Percentiles rank a stretch among this genome's conserved stretches.
These are phyloP conservation scores for Microascus cirrosus DNA, from an alignment of 2,329 filamentous ascomycete species.

Conservation along the genomic window DNA sequence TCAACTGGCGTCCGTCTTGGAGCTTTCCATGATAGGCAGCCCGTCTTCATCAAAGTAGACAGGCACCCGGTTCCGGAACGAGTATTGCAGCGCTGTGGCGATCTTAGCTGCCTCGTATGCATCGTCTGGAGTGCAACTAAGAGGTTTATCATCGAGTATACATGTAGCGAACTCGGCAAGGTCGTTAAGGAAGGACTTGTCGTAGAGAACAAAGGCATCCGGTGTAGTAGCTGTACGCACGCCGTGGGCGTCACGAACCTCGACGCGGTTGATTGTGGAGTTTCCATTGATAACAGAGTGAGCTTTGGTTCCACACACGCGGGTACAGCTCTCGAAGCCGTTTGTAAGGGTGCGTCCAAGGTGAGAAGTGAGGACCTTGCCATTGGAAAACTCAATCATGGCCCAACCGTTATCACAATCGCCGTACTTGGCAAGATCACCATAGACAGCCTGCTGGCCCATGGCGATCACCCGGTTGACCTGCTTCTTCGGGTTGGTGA, in stretches of 20 bases:
- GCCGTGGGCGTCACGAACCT: neutral
- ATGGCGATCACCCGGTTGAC: constrained; percentile 17
- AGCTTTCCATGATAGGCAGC: constrained; percentile 10
- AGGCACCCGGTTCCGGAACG: constrained; percentile 12
- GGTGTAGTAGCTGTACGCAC: constrained; percentile 2
- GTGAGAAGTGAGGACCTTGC: constrained; percentile 20
- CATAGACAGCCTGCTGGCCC: constrained; percentile 18
- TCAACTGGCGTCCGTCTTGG: neutral
- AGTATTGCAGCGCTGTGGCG: constrained; percentile 12
- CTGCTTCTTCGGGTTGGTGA: constrained; percentile 18
- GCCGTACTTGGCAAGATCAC: constrained; percentile 15
- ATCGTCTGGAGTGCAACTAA: constrained; percentile 11
- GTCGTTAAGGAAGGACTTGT: constrained; percentile 11
- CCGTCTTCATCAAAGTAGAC: constrained; percentile 16
- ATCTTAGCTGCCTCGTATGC: constrained; percentile 13
- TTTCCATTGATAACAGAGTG: constrained; percentile 13
- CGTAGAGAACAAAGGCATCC: constrained; percentile 11
- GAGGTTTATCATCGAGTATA: constrained; percentile 10
- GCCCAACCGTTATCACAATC: constrained; percentile 21
- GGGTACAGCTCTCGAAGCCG: constrained; percentile 21
- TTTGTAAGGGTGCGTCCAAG: constrained; percentile 21
- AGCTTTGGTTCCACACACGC: constrained; percentile 21
- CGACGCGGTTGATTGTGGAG: constrained; percentile 6
- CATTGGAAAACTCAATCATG: constrained; percentile 22
- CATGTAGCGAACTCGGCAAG: constrained; percentile 11